Evolutionary conservation across 73 alveolate species (phyloP), one percentile per base, ranked within the genome.

Genomic region (Paramecium biaurelia): DNA sequence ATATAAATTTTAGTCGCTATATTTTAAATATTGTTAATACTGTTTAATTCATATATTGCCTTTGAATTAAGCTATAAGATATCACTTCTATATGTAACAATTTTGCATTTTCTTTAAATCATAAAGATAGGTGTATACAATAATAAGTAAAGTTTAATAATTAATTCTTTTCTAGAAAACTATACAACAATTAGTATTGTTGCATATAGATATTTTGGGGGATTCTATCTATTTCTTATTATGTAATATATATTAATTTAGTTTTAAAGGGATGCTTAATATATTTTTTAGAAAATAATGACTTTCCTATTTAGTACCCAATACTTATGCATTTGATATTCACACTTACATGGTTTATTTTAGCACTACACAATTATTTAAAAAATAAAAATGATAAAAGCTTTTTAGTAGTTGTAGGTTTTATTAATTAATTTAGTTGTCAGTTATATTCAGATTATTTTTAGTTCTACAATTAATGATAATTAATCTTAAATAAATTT

Each of bases 41-140:
- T 79, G 1, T 79, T 79, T 79, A 79, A 79, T 45, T 41, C 90
- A n/a, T 79, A 79, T 45, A 79, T 79, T 6, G 90, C 90, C 20
- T 79, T 79, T 47, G 41, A 41, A 2, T 79, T 79, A 42, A 79
- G 49, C 56, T 38, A 30, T 47, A 79, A 79, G 45, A 79, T 79
- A 21, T 8, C 76, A 5, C 23, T 79, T 26, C 49, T 79, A 79
- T 79, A 79, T 79, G 56, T 79, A 5, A 79, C 90, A 14, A 47
- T 79, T 43, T 24, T 79, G 23, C 72, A 79, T 23, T 79, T 79
- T 47, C 56, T 79, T 1, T 34, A 79, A 38, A 79, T 79, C 23
- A 45, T 79, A 0, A 79, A 26, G 47, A 42, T 79, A 4, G 70
- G 90, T 20, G 72, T 79, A n/a, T 79, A 79, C 43, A 79, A 79